phyloP scores from a whole-genome alignment of 352 stramenopile species.

The Phytopythium helicoides region DNA sequence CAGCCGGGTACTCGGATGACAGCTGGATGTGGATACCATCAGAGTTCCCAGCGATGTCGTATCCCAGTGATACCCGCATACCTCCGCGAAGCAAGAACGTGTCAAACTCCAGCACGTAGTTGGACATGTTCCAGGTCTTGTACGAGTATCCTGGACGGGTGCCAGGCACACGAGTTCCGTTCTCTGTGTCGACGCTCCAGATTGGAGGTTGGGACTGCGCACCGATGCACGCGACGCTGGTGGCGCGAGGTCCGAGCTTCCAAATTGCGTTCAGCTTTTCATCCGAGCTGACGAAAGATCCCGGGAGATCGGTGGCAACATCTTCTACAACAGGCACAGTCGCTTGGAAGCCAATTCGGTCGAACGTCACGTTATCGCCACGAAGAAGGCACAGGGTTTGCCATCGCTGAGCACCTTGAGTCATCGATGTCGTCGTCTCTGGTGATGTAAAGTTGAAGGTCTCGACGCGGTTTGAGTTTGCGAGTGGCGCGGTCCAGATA shows the following conservation, averaged over 20 bases:
- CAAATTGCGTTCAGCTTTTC: constrained; percentile 30
- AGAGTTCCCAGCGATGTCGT: constrained; percentile 18
- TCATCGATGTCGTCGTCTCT: constrained; percentile 17
- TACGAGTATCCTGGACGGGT: constrained; percentile 26
- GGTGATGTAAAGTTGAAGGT: constrained; percentile 19
- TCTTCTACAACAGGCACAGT: constrained; percentile 25
- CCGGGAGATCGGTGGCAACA: constrained; percentile 10
- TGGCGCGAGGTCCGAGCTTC: constrained; percentile 17
- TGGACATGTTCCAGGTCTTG: constrained; percentile 19
- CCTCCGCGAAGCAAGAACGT: constrained; percentile 20
- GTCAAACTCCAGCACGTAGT: constrained; percentile 26
- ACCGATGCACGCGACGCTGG: constrained; percentile 21
- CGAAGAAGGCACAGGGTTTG: constrained; percentile 19
- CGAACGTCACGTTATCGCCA: constrained; percentile 20
- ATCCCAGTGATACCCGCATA: constrained; percentile 16
- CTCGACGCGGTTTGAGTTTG: constrained; percentile 25
- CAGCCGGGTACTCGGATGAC: constrained; percentile 24
- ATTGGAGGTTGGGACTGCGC: constrained; percentile 20
- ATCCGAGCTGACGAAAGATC: constrained; percentile 29
- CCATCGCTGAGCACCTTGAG: constrained; percentile 21
- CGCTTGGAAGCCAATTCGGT: constrained; percentile 18
- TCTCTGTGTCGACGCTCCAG: constrained; percentile 22
- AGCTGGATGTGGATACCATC: constrained; percentile 32
- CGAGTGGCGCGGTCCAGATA: constrained; percentile 14
- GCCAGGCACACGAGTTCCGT: constrained; percentile 24